Base-by-base conservation (phyloP, 495 filamentous ascomycete species). In the Penicillium crystallinum region DNA sequence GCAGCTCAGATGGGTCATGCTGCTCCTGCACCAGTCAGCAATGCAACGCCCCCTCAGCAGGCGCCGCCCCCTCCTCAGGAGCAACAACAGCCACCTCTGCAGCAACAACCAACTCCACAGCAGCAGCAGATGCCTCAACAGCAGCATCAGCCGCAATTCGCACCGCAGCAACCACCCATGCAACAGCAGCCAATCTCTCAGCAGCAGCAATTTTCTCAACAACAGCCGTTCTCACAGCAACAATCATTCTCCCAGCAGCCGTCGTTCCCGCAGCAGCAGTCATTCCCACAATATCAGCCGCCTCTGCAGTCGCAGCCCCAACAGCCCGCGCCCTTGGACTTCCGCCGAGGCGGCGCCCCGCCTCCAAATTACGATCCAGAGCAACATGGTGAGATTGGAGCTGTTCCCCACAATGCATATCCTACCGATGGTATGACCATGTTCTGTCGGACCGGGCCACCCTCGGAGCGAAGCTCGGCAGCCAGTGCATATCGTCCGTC, bases 351-450 rank as follows among this genome's bases (percentile, higher is more conserved):
- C 35, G 74, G 69, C 41, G 72, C 80, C 15, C 57, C 64, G 18
- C 74, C 74, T 22, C 74, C 74, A 9, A 76, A 80, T 53, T 75
- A 77, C 41, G 73, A 79, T 35, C 73, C 71, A n/a, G 69, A 66
- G 31, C 80, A 86, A 56, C 81, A 86, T 52, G 79, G 79, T 22
- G 81, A 88, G 52, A 81, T 89, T 49, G 72, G 82, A 2, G 69
- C 79, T 21, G 80, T 95, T 14, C 91, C 91, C 30, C 91, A 97
- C 63, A 95, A 97, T 57, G 88, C 91, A 17, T 96, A 96, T 63
- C 93, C 92, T 4, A 83, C 88, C 59, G 93, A 99, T 66, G 95
- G 93, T 29, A 97, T 97, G 95, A 97, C 93, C 2, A 96, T 97
- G 88, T 88, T 96, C 56, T 97, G 95, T 69, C 83, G 93, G 52